Evolutionary conservation across 2,329 filamentous ascomycete species (phyloP).

Genomic region (Rutstroemia sp.): DNA sequence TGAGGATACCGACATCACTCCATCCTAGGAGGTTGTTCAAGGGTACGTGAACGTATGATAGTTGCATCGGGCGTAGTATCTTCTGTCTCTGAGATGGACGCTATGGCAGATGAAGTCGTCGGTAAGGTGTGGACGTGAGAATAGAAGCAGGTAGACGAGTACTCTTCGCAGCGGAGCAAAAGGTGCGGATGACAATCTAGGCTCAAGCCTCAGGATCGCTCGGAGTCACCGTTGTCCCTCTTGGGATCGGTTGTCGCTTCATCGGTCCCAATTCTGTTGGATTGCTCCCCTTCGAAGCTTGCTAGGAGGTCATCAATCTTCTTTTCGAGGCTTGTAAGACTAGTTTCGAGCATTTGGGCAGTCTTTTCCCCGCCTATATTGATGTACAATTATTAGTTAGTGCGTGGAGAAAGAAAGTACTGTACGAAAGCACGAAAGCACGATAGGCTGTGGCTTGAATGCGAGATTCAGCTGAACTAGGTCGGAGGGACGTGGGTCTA

Average conservation of each 20-base stretch:
- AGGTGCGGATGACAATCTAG: too few relatives aligned
- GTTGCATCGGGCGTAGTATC: too few relatives aligned
- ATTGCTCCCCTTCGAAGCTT: slow-evolving; percentile 34
- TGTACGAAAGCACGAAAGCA: background rate
- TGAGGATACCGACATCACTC: too few relatives aligned
- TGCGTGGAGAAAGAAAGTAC: background rate
- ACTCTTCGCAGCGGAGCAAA: too few relatives aligned
- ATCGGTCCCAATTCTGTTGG: background rate
- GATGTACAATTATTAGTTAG: background rate
- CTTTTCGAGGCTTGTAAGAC: slow-evolving; percentile 43
- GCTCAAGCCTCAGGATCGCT: too few relatives aligned
- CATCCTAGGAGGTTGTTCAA: too few relatives aligned
- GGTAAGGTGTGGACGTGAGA: too few relatives aligned
- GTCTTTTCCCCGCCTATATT: slow-evolving; percentile 41
- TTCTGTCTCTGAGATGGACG: too few relatives aligned
- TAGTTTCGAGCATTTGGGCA: slow-evolving; percentile 44
- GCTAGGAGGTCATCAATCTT: slow-evolving; percentile 49
- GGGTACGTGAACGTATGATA: too few relatives aligned
- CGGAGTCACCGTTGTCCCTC: too few relatives aligned
- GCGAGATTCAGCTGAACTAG: background rate
- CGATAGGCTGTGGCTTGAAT: background rate
- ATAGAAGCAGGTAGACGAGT: too few relatives aligned
- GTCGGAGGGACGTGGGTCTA: background rate
- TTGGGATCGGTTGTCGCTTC: background rate
- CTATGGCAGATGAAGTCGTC: too few relatives aligned